Base-by-base conservation (phyloP, 1,284 basidiomycete genomes). In the Ceratobasidium papillatum region DNA sequence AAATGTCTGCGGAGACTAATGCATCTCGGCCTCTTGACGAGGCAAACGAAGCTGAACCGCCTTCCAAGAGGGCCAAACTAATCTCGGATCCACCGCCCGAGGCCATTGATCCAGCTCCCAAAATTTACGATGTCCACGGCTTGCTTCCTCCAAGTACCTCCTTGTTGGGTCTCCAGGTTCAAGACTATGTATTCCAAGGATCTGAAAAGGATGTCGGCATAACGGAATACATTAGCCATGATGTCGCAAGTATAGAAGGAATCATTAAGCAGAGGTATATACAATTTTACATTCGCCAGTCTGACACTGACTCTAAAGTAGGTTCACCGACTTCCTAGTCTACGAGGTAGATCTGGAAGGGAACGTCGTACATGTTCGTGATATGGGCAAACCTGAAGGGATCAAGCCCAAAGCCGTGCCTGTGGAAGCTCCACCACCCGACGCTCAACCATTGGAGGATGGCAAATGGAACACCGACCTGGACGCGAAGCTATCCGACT, bases 271-370 rank as follows among this genome's bases (percentile, higher is more conserved):
- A 98, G 83, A 87, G 95, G 95, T 95, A 76, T 76, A 86, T 11
- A 45, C 22, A 36, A 1, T 43, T 43, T 25, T 71, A 25, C 19
- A 59, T 32, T n/a, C 25, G 11, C 38, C 9, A 66, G 49, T 41
- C 17, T 19, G 27, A 49, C 32, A 36, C 32, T 52, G 61, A 45
- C 61, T 25, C 49, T 25, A 58, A 58, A n/a, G 77, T 69, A 97
- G 96, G 79, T 98, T 98, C 81, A 96, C 95, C 47, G 96, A 98
- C 83, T 98, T 98, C 81, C 80, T 98, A 77, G 96, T 98, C 32
- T 92, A 88, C 80, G 96, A 98, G 83, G 91, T 98, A 54, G 90
- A 94, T 78, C 86, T 90, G 74, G 90, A 93, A 77, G 87, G 91
- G 51, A 88, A 93, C 75, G 90, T 94, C 3, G 84, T 96, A 8